phyloP scores from a whole-genome alignment of 169 alveolate genomes.

The Plasmodium yoelii region DNA sequence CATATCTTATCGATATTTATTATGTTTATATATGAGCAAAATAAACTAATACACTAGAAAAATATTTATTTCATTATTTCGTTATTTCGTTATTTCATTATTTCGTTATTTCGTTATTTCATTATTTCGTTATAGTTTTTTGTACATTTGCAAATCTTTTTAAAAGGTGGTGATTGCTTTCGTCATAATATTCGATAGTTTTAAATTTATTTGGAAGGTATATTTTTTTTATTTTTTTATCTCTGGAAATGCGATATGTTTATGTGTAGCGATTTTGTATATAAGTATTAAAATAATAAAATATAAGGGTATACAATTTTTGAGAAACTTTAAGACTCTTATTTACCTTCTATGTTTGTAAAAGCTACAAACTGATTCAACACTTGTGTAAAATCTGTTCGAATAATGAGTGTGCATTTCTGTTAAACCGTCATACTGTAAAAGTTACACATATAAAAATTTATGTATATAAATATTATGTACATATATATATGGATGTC shows the following conservation, averaged over 20 bases:
- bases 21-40: background rate
- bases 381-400: conserved; percentile 28
- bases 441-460: background rate
- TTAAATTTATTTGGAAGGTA: conserved; percentile 46
- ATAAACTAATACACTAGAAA: background rate
- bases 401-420: conserved; percentile 65
- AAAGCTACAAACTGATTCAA: conserved; percentile 41
- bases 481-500: background rate
- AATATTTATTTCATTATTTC: too few relatives aligned
- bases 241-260: conserved; percentile 22
- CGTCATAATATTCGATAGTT: conserved; percentile 59
- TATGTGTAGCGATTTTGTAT: background rate
- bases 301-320: background rate
- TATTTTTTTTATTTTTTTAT: conserved; percentile 47
- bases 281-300: background rate
- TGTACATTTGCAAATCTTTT: conserved; percentile 34
- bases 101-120: too few relatives aligned
- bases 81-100: too few relatives aligned
- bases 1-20: background rate
- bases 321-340: background rate
- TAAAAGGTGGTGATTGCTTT: conserved; percentile 33
- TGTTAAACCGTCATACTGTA: conserved; percentile 67
- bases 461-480: background rate
- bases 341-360: conserved; percentile 56
- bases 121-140: background rate